Percentiles rank a stretch among this genome's conserved stretches.
Conservation (phyloP, 495 filamentous ascomycete species). For the Xylaria longipes region DNA sequence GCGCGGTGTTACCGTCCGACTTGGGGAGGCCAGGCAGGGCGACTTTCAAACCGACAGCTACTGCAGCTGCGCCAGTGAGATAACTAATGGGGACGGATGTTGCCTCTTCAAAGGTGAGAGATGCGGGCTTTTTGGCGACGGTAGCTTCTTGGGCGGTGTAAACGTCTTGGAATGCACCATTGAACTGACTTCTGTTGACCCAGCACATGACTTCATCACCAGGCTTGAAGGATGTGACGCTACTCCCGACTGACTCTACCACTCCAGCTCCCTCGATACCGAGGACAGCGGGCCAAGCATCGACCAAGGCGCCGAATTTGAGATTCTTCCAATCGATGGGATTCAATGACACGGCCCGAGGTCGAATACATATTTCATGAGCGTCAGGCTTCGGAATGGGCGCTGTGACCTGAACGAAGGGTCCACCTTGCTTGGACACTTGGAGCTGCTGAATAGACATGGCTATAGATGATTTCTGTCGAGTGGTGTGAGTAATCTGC, state of each 20-base stretch:
- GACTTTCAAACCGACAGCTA: not conserved
- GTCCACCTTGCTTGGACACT: conserved; percentile 20
- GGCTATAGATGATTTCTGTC: not conserved
- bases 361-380: conserved; percentile 45
- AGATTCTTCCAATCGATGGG: conserved; percentile 49
- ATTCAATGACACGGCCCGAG: conserved; percentile 46
- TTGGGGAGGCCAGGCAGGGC: not conserved
- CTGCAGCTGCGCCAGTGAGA: not conserved
- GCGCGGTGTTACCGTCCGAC: not conserved
- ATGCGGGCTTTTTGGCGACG: not conserved
- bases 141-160: not conserved
- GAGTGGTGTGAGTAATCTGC: not conserved
- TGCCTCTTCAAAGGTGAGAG: conserved; percentile 4
- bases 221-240: not conserved
- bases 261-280: conserved; percentile 49
- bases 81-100: not conserved
- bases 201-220: not conserved
- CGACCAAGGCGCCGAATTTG: conserved; percentile 40
- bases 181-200: not conserved
- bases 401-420: conserved; percentile 24
- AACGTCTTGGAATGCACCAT: not conserved
- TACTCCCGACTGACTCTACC: conserved; percentile 41
- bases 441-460: conserved; percentile 31
- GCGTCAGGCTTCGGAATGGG: conserved; percentile 38
- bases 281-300: conserved; percentile 45